Percentiles rank a stretch among this genome's conserved stretches.
Conservation (phyloP, 2,329 filamentous ascomycete species). For the Fusarium chuoi region DNA sequence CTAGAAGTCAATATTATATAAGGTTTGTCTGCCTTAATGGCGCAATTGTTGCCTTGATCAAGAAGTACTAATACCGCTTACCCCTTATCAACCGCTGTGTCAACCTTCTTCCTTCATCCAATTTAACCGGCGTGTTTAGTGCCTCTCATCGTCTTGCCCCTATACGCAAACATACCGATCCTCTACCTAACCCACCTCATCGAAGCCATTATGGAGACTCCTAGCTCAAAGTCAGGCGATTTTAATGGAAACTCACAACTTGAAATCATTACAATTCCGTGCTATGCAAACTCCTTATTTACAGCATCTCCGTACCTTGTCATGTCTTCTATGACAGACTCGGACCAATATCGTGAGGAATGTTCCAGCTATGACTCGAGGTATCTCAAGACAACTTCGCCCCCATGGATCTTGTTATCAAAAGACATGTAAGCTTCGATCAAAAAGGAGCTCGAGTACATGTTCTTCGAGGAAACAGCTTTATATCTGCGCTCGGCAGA, state of each 20-base stretch:
- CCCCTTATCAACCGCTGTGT: too few relatives aligned
- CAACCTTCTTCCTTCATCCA: too few relatives aligned
- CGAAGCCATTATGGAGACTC: not conserved
- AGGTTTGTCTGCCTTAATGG: too few relatives aligned
- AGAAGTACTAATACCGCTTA: too few relatives aligned
- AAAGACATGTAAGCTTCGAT: not conserved
- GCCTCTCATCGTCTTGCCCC: not conserved
- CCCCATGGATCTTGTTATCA: too few relatives aligned
- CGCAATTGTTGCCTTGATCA: too few relatives aligned
- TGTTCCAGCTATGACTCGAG: not conserved
- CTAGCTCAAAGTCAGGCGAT: too few relatives aligned
- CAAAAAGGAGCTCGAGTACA: not conserved
- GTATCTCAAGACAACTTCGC: not conserved
- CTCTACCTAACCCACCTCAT: too few relatives aligned
- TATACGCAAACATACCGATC: not conserved
- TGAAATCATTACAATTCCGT: too few relatives aligned
- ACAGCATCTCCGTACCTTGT: not conserved
- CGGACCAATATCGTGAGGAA: not conserved
- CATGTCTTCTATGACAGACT: not conserved
- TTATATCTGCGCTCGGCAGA: not conserved
- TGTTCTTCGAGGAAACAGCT: not conserved
- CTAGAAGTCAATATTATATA: too few relatives aligned
- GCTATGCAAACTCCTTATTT: not conserved
- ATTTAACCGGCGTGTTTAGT: too few relatives aligned
- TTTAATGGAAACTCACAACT: rapidly evolving